These are phyloP conservation scores for Aspergillus sojae DNA, from an alignment of 2,329 filamentous ascomycete species.

Conservation along the genomic window DNA sequence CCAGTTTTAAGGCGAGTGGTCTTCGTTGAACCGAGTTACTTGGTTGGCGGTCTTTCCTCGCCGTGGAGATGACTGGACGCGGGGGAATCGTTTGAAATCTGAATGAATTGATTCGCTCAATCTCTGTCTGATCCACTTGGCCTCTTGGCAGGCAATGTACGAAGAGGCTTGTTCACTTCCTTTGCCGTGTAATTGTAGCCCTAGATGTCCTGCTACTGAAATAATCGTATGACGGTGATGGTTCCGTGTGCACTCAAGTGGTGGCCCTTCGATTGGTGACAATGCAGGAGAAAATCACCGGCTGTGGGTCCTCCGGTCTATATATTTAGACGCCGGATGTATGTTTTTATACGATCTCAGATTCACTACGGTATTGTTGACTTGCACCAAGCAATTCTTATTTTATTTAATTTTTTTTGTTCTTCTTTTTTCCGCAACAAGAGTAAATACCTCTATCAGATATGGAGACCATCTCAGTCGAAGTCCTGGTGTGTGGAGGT, in stretches of 20 bases:
- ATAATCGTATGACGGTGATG: no score
- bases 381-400: not conserved
- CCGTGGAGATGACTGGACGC: no score
- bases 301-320: not conserved
- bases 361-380: not conserved
- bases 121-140: not conserved
- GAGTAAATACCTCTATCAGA: not conserved
- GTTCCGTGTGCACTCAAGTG: not conserved
- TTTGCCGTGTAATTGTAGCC: not conserved
- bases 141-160: not conserved
- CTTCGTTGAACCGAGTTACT: not conserved
- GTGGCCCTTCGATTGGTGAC: not conserved
- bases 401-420: not conserved
- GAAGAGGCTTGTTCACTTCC: no score
- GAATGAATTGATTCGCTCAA: not conserved
- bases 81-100: no score
- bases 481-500: conserved; percentile 31
- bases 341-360: not conserved
- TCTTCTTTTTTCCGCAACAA: not conserved
- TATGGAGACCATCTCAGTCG: conserved; percentile 26
- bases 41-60: no score
- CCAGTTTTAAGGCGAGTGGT: no score
- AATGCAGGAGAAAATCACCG: not conserved
- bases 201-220: no score
- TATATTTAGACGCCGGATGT: conserved; percentile 14